Percentiles rank a stretch among this genome's conserved stretches.
Conservation (phyloP, 129 eudicot genomes). For the Gnaphalium uliginosum region DNA sequence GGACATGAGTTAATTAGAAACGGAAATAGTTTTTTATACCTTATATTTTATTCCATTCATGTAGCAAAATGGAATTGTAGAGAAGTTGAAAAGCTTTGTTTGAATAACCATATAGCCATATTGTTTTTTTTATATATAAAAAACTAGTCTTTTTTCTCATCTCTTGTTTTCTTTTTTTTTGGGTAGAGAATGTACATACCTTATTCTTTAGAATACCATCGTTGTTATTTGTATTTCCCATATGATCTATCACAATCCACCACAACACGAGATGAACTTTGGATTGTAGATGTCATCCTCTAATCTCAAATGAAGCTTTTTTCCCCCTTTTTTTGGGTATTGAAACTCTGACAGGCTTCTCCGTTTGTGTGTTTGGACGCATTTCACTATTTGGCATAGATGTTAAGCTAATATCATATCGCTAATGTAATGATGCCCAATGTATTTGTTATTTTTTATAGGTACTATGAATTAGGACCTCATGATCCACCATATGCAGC, state of each 20-base stretch:
- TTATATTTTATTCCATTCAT: neutral
- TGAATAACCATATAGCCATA: neutral
- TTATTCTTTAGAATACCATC: neutral
- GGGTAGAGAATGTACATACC: neutral
- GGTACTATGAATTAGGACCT: slow-evolving; percentile 86
- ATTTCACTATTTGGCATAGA: neutral
- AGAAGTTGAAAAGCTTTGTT: neutral
- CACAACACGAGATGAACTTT: neutral
- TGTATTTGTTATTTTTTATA: slow-evolving; percentile 24
- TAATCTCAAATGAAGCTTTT: neutral
- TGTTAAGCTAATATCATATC: neutral
- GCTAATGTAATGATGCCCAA: neutral
- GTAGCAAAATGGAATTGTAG: neutral
- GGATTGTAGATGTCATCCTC: neutral
- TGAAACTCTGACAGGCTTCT: neutral
- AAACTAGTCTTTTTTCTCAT: neutral
- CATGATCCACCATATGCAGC: slow-evolving; percentile 99
- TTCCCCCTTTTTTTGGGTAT: neutral
- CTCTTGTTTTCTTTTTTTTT: neutral
- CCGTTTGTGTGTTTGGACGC: neutral
- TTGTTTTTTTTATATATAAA: too few relatives aligned
- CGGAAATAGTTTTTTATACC: neutral
- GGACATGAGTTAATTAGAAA: neutral
- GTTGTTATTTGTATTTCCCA: neutral
- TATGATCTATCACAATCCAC: neutral